Percentiles rank a stretch among this genome's conserved stretches.
phyloP scores from a whole-genome alignment of 768 basidiomycete genomes.

The Suillus paluster region DNA sequence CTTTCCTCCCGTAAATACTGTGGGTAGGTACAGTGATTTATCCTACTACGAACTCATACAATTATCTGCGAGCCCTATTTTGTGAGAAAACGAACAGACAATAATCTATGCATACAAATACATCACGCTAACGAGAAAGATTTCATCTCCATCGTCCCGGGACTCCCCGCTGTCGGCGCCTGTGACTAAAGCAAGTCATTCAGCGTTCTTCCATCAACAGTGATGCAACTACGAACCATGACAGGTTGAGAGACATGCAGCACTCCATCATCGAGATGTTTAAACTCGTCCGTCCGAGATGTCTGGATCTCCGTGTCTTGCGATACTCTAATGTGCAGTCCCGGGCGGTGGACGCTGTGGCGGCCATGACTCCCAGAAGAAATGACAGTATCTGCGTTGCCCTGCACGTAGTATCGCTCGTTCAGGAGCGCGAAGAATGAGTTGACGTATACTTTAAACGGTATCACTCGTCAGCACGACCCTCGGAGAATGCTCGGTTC shows the following conservation, averaged over 20 bases:
- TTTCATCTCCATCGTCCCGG: not conserved
- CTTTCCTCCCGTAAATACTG: not conserved
- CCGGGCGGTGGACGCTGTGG: not conserved
- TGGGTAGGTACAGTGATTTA: not conserved
- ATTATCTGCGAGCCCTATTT: not conserved
- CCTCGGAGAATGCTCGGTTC: not conserved
- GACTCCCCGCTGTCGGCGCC: too few species aligned
- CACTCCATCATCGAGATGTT: not conserved
- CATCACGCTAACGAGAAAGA: not conserved
- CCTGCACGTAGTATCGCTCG: not conserved
- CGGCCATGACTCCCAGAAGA: too few species aligned
- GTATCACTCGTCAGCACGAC: not conserved
- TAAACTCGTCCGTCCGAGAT: not conserved
- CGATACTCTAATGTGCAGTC: too few species aligned
- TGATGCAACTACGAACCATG: not conserved
- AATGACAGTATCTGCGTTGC: not conserved
- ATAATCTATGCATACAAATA: not conserved
- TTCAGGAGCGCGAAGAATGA: not conserved
- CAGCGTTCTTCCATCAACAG: not conserved
- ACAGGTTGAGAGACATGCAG: not conserved
- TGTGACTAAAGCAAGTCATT: not conserved
- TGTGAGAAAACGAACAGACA: not conserved
- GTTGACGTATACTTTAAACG: not conserved
- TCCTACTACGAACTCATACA: not conserved
- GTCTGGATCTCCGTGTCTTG: not conserved